Conservation (phyloP, 345 rosid species). For the Bruguiera gymnorhiza region DNA sequence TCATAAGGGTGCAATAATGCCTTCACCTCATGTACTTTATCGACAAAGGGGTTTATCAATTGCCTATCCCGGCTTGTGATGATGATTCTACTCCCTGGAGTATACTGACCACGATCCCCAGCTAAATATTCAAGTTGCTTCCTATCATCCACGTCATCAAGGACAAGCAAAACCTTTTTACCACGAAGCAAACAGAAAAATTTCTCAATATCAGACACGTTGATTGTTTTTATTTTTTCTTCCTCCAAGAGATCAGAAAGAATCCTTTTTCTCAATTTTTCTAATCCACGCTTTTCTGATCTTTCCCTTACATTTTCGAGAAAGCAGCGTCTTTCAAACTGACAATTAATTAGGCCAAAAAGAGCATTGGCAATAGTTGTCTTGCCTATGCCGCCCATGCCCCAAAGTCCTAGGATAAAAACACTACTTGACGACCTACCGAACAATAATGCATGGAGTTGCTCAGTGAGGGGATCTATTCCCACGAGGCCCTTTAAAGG, state of each 20-base stretch:
- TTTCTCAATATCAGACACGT: background rate
- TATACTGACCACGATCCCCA: background rate
- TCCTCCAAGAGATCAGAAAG: background rate
- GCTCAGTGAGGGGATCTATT: no score
- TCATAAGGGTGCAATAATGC: background rate
- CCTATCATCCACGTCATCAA: background rate
- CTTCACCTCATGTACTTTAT: background rate
- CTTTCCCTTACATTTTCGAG: background rate
- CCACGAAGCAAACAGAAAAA: background rate
- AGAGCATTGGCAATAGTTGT: background rate
- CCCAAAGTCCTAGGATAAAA: background rate
- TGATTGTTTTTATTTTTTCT: background rate
- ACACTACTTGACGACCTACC: background rate
- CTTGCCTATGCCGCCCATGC: background rate
- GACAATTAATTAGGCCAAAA: background rate
- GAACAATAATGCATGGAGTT: background rate
- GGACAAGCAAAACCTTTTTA: background rate
- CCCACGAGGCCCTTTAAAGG: no score
- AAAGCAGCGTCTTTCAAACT: background rate
- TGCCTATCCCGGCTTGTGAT: slow-evolving; percentile 4
- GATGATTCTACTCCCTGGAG: slow-evolving; percentile 8
- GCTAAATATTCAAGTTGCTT: background rate
- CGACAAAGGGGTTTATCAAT: background rate
- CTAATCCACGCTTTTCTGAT: background rate
- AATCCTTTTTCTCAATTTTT: background rate